Conservation (phyloP, 768 basidiomycete genomes). For the Phaeolepiota aurea region DNA sequence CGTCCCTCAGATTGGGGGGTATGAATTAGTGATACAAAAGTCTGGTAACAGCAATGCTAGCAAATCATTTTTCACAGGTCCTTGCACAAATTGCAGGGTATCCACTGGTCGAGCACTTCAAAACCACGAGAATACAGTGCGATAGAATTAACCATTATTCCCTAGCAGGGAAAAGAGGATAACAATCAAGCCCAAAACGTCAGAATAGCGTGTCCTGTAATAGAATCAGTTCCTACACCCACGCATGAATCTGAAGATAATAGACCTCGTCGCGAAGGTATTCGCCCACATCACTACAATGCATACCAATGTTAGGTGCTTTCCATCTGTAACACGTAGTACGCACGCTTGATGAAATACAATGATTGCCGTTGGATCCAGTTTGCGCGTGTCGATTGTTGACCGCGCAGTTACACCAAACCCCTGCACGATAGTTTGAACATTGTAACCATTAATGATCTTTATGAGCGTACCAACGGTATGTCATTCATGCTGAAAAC, state of each 20-base stretch:
- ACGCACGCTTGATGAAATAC: constrained; percentile 97
- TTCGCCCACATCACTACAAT: constrained; percentile 86
- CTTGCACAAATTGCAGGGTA: no score
- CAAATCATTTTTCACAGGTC: no score
- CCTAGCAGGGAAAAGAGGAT: no score
- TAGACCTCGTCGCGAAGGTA: constrained; percentile 92
- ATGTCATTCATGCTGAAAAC: constrained; percentile 94
- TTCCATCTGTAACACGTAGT: constrained; percentile 6
- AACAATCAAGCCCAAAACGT: no score
- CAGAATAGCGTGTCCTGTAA: constrained; percentile 74
- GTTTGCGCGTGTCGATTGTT: constrained; percentile 91
- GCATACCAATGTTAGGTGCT: constrained; percentile 4
- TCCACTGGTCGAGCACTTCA: constrained; percentile 45
- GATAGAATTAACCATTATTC: constrained; percentile 5
- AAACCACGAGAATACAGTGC: constrained; percentile 17
- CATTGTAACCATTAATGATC: not conserved
- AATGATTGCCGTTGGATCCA: constrained; percentile 94
- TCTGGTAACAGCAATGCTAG: no score
- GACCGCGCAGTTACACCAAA: constrained; percentile 97
- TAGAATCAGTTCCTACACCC: constrained; percentile 9
- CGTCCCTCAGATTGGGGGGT: no score
- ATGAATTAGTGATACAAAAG: no score
- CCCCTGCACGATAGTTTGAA: constrained; percentile 46
- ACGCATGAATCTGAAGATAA: constrained; percentile 4
- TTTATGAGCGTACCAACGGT: constrained; percentile 58